phyloP scores from a whole-genome alignment of 345 rosid genomes.

The Psidium guajava region DNA sequence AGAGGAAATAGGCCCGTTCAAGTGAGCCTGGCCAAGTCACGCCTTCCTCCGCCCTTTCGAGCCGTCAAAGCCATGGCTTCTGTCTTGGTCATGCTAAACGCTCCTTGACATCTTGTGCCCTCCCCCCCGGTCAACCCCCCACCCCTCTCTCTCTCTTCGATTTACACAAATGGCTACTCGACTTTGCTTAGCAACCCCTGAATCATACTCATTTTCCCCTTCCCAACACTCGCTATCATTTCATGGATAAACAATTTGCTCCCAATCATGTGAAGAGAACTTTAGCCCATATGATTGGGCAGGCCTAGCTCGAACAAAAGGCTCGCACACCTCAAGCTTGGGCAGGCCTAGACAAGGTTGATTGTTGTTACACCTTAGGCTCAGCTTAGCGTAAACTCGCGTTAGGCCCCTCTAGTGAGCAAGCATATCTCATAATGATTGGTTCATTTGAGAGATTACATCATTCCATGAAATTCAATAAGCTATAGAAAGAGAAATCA shows the following conservation, averaged over 20 bases:
- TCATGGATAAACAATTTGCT: neutral
- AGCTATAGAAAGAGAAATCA: neutral
- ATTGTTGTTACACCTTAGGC: neutral
- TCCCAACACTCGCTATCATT: no score
- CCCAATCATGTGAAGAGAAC: neutral
- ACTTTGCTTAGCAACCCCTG: no score
- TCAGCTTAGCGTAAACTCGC: neutral
- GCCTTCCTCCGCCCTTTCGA: no score
- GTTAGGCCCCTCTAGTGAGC: fast-evolving
- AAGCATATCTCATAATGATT: neutral
- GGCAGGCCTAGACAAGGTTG: neutral
- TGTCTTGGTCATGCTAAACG: no score
- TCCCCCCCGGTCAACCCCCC: no score
- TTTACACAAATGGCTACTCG: no score
- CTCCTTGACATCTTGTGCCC: no score
- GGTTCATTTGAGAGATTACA: neutral
- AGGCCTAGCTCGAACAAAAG: neutral
- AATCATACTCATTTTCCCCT: no score
- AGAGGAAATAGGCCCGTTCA: no score
- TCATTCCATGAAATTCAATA: fast-evolving
- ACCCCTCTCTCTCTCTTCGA: no score
- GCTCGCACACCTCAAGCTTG: neutral
- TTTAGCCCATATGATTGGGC: neutral
- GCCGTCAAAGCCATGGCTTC: no score
- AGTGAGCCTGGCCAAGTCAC: no score